Conservation (phyloP, 345 rosid genomes). For the Bretschneidera sinensis region DNA sequence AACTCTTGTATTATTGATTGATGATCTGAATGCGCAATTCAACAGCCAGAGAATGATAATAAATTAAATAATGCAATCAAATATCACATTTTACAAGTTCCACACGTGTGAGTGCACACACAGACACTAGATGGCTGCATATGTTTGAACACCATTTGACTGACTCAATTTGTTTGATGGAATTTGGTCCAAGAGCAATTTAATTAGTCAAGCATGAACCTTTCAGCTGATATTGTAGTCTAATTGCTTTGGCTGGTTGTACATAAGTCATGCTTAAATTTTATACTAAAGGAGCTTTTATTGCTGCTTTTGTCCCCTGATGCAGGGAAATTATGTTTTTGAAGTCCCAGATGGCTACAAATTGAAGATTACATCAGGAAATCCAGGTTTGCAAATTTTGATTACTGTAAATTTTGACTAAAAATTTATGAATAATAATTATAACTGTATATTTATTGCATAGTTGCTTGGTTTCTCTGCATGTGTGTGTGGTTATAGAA, state of each 20-base stretch:
- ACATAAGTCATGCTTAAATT: background rate
- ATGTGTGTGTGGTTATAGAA: too few relatives aligned
- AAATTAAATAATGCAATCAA: too few relatives aligned
- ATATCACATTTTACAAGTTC: background rate
- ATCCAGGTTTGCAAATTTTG: slow-evolving; percentile 45
- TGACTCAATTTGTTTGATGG: background rate
- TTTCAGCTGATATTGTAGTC: background rate
- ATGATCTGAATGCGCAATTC: too few relatives aligned
- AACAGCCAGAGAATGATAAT: background rate
- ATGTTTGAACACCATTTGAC: background rate
- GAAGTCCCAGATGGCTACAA: slow-evolving; percentile 82
- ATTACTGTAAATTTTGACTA: background rate
- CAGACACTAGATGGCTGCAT: background rate
- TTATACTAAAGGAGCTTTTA: background rate
- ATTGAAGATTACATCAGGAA: slow-evolving; percentile 59
- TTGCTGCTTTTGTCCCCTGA: background rate
- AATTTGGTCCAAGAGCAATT: background rate
- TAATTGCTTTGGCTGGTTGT: background rate
- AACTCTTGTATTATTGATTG: background rate
- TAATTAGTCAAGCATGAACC: background rate
- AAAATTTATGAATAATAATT: too few relatives aligned
- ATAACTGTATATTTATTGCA: too few relatives aligned
- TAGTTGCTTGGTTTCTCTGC: too few relatives aligned
- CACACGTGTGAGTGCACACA: background rate
- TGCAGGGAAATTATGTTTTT: slow-evolving; percentile 77